Base-by-base conservation (phyloP, 2,329 filamentous ascomycete genomes). In the Aureobasidium vineae region DNA sequence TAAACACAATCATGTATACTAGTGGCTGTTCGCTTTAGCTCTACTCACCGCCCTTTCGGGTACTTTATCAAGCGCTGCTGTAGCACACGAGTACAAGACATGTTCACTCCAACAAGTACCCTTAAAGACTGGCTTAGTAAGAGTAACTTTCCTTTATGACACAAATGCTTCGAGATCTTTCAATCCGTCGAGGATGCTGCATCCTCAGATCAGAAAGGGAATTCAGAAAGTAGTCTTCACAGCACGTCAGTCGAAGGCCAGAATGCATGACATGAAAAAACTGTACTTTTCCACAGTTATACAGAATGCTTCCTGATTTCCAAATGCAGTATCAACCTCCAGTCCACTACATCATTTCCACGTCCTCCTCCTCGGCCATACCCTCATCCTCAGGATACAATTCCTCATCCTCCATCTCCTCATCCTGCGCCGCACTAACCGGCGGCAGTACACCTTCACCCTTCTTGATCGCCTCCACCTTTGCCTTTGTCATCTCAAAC, bases 401-500 rank as follows among this genome's bases (percentile, higher is more conserved):
- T 43, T 77, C 76, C 41, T 77, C 72, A 13, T 71, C 74, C n/a
- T 69, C 72, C 60, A 69, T 70, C 8, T 72, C 73, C 19, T 69
- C 67, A 33, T 71, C 72, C 10, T 67, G 61, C 21, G 66, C 69
- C 1, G 15, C 67, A n/a, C 78, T 79, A 5, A 68, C 66, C 19
- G 72, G 59, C 33, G 71, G 72, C 68, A 78, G 53, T 15, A 70
- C 66, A 0, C 73, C 78, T 1, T 75, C 75, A 6, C 75, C 76
- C 54, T 76, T 78, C 70, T 82, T 86, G 72, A 88, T 73, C 52
- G 82, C 82, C 73, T 86, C 83, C 1, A 88, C 77, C 77, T 88
- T 89, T 8, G 87, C 86, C 73, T 89, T 86, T 3, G 92, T 96
- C 92, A 99, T 99, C 77, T 99, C 91, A 75, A 87, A 97, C 26